Percentiles rank a stretch among this genome's conserved stretches.
Conservation (phyloP, 805 yeast species). For the Saccharomyces eubayanus region DNA sequence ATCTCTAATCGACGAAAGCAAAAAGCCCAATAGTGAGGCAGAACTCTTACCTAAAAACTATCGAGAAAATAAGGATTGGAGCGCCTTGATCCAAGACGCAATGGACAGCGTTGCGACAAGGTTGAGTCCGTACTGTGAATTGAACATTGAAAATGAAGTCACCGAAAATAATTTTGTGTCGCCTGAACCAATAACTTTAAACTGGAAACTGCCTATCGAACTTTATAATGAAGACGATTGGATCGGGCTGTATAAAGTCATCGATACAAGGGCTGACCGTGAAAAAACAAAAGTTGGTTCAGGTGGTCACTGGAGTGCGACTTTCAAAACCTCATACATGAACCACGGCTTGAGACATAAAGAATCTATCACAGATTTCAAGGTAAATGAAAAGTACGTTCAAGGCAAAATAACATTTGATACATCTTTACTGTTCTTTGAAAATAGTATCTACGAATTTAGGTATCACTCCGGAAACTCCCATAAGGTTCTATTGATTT, state of each 20-base stretch:
- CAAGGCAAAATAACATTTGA: constrained; percentile 45
- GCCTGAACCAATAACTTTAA: constrained; percentile 40
- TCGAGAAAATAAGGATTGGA: not conserved
- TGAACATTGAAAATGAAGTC: constrained; percentile 22
- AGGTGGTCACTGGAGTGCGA: constrained; percentile 56
- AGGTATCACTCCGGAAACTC: constrained; percentile 60
- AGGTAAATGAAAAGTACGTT: constrained; percentile 14
- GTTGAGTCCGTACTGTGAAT: constrained; percentile 22
- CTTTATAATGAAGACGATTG: constrained; percentile 50
- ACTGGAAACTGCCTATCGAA: constrained; percentile 45
- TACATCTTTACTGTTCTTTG: constrained; percentile 46
- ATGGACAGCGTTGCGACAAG: constrained; percentile 16
- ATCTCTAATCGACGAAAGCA: constrained; percentile 4
- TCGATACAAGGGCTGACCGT: constrained; percentile 49
- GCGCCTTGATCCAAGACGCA: constrained; percentile 2
- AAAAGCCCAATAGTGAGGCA: not conserved
- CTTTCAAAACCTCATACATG: constrained; percentile 31
- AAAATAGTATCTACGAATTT: constrained; percentile 64
- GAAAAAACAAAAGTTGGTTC: constrained; percentile 53
- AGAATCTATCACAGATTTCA: constrained; percentile 2
- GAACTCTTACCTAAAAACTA: not conserved
- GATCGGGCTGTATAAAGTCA: constrained; percentile 66
- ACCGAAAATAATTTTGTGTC: constrained; percentile 28
- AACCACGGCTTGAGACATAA: constrained; percentile 6
- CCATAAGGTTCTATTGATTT: constrained; percentile 60